Percentiles rank a stretch among this genome's conserved stretches.
phyloP scores from a whole-genome alignment of 257 asterid species.

The Verbena officinalis region DNA sequence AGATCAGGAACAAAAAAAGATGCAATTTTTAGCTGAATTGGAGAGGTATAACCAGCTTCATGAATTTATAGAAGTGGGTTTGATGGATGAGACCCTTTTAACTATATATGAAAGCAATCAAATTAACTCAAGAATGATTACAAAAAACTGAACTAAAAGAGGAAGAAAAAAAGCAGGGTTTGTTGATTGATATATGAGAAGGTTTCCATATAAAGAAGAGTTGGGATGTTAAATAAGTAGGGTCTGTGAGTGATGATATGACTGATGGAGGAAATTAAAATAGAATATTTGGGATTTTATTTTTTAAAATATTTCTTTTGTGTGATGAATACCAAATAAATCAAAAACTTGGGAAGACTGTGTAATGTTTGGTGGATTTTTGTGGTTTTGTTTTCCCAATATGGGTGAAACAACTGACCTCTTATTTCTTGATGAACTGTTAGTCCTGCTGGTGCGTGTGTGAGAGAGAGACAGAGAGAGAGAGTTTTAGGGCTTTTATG shows the following conservation, averaged over 20 bases:
- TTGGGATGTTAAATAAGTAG: conserved; percentile 32
- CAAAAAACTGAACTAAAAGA: conserved; percentile 27
- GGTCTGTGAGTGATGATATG: conserved; percentile 23
- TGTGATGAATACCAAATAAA: conserved; percentile 4
- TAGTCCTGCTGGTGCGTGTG: not conserved
- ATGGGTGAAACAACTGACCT: conserved; percentile 46
- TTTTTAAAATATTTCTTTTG: not conserved
- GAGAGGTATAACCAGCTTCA: not conserved
- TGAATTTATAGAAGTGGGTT: conserved; percentile 25
- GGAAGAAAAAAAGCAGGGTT: conserved; percentile 35
- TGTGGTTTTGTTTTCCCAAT: conserved; percentile 45
- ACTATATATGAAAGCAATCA: conserved; percentile 15
- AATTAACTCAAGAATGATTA: conserved; percentile 18
- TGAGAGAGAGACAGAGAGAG: conserved; percentile 30
- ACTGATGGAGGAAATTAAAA: conserved; percentile 39
- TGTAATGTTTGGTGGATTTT: conserved; percentile 33
- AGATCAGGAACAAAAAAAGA: not conserved
- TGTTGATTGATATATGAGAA: conserved; percentile 51
- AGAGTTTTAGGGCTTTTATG: conserved; percentile 48
- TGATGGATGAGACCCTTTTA: conserved; percentile 24
- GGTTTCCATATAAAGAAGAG: conserved; percentile 56
- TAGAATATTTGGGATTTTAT: conserved; percentile 7
- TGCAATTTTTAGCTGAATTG: not conserved
- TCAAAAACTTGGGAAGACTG: not conserved
- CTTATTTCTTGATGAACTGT: conserved; percentile 29